phyloP scores from a whole-genome alignment of 768 basidiomycete genomes.

The Coprinopsis strossmayeri region DNA sequence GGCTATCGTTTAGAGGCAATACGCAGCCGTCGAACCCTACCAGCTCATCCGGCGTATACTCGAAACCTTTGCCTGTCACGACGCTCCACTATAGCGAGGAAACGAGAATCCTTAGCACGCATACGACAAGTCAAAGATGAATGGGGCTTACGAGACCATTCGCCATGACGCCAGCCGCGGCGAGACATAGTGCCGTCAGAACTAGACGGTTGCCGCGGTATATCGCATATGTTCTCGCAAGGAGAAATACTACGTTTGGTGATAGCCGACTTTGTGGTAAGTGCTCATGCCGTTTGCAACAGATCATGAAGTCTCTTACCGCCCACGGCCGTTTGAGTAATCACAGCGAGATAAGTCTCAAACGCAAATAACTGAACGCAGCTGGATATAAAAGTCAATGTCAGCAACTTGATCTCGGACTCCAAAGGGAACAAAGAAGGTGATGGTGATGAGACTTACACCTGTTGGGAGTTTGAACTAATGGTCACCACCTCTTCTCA shows the following conservation, averaged over 20 bases:
- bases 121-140: neutral
- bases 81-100: neutral
- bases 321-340: slow-evolving; percentile 30
- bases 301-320: slow-evolving; percentile 16
- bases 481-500: neutral
- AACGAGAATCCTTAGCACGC: neutral
- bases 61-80: neutral
- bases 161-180: neutral
- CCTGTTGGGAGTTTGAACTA: neutral
- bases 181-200: neutral
- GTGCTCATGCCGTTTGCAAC: neutral
- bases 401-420: neutral
- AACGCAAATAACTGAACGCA: slow-evolving; percentile 18
- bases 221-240: neutral
- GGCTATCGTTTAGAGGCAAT: neutral
- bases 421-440: neutral
- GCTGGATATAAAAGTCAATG: slow-evolving; percentile 11
- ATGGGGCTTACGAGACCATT: neutral
- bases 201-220: neutral
- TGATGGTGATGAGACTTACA: neutral
- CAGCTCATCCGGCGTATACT: neutral
- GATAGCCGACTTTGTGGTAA: neutral
- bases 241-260: neutral
- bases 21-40: neutral
- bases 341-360: slow-evolving; percentile 25